These are phyloP conservation scores for Yamadazyma conglobata DNA, from an alignment of 1,139 yeast species.

Conservation along the genomic window DNA sequence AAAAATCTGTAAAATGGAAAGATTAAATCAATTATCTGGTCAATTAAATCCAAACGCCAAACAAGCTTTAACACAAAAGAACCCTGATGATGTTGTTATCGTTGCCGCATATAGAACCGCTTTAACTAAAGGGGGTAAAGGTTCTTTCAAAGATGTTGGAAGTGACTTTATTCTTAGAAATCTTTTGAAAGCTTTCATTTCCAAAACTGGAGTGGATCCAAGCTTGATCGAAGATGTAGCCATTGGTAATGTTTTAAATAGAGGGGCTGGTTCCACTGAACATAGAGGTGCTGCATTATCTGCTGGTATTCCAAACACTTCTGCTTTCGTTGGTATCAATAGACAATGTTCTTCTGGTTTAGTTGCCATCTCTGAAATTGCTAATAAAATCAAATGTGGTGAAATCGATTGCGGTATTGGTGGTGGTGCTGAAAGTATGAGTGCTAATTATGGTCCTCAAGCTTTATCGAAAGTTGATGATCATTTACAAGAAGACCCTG, in stretches of 20 bases:
- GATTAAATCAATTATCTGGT: conserved; percentile 57
- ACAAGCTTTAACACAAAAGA: conserved; percentile 48
- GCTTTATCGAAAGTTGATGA: conserved; percentile 63
- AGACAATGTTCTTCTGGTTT: conserved; percentile 95
- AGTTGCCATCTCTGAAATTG: conserved; percentile 85
- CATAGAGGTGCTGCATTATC: conserved; percentile 73
- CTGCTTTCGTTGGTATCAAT: conserved; percentile 80
- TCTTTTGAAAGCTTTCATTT: conserved; percentile 60
- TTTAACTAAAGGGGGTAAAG: conserved; percentile 80
- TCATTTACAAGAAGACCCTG: conserved; percentile 26
- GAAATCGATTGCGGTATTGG: conserved; percentile 91
- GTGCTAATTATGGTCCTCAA: conserved; percentile 74
- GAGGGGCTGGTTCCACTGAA: conserved; percentile 90
- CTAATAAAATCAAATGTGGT: conserved; percentile 81
- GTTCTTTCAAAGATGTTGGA: conserved; percentile 71
- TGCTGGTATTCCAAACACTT: conserved; percentile 49
- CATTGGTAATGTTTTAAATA: conserved; percentile 84
- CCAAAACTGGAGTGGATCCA: conserved; percentile 61
- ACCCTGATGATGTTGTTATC: conserved; percentile 83
- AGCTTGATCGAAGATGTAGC: conserved; percentile 74
- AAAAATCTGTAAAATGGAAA: conserved; percentile 47
- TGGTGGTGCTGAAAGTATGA: conserved; percentile 92
- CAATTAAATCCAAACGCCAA: conserved; percentile 51
- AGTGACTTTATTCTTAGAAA: conserved; percentile 70
- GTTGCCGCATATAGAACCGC: conserved; percentile 90